Evolutionary conservation across 1,284 basidiomycete species (phyloP).

Genomic region (Entoloma clypeatum): DNA sequence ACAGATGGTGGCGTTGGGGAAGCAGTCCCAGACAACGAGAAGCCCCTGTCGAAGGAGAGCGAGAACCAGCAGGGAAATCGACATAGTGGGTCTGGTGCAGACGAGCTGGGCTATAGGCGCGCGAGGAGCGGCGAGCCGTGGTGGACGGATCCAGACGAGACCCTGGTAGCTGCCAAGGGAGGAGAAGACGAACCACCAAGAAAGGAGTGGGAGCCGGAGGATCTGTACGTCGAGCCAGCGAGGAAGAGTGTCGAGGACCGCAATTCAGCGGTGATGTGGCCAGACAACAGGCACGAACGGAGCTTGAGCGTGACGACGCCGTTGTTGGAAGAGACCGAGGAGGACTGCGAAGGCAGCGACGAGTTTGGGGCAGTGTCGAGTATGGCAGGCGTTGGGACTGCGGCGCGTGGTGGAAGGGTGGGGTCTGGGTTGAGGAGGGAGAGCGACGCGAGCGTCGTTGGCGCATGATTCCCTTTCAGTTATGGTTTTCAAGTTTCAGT

Average conservation of each 20-base stretch:
- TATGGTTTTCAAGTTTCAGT: no score
- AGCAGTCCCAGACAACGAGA: constrained; percentile 33
- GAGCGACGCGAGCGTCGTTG: no score
- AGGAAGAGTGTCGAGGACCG: not conserved
- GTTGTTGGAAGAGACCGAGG: constrained; percentile 30
- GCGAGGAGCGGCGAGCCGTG: constrained; percentile 19
- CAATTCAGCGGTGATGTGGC: constrained; percentile 2
- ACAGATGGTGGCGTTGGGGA: constrained; percentile 4
- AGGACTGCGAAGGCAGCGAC: constrained; percentile 21
- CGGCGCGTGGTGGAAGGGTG: constrained; percentile 27
- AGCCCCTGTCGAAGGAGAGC: constrained; percentile 26
- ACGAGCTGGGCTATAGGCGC: constrained; percentile 22
- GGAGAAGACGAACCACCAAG: no score
- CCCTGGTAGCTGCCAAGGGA: constrained; percentile 18
- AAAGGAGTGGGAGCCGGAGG: not conserved
- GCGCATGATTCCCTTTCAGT: no score
- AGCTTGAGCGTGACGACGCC: constrained; percentile 27
- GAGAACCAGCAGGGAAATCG: constrained; percentile 22
- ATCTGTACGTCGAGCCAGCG: not conserved
- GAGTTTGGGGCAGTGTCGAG: constrained; percentile 28
- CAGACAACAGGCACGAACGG: constrained; percentile 20
- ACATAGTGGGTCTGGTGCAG: constrained; percentile 7
- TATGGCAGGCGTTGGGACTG: constrained; percentile 45
- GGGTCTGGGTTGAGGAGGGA: constrained; percentile 15
- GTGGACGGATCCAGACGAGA: constrained; percentile 23